These are phyloP conservation scores for Neoscytalidium dimidiatum DNA, from an alignment of 2,329 filamentous ascomycete genomes.

Conservation along the genomic window DNA sequence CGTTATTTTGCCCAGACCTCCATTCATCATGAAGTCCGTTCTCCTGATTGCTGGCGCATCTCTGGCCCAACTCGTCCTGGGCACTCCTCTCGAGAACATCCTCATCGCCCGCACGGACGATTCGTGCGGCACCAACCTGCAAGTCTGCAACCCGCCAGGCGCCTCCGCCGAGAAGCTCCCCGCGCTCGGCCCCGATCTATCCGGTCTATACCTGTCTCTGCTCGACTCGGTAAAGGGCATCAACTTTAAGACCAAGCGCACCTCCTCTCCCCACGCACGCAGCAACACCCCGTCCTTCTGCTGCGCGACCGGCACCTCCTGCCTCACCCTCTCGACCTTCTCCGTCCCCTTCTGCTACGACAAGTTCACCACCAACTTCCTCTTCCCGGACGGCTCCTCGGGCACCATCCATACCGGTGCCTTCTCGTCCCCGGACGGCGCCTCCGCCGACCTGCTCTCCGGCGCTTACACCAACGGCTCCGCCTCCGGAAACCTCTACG, in stretches of 20 bases:
- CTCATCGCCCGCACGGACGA: not conserved
- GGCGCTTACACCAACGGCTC: slow-evolving; percentile 44
- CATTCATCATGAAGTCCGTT: not conserved
- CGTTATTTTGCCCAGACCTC: not conserved
- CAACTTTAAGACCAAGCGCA: slow-evolving; percentile 27
- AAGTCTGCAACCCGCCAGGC: slow-evolving; percentile 36
- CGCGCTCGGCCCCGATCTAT: slow-evolving; percentile 34
- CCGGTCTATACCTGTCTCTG: slow-evolving; percentile 37
- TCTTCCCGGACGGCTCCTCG: slow-evolving; percentile 49
- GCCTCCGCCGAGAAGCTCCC: slow-evolving; percentile 35
- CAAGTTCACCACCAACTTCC: slow-evolving; percentile 54
- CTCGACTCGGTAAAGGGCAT: slow-evolving; percentile 38
- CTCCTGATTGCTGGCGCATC: not conserved
- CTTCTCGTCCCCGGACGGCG: slow-evolving; percentile 41
- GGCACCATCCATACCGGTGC: slow-evolving; percentile 48
- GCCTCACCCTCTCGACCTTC: slow-evolving; percentile 43
- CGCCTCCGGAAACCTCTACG: slow-evolving; percentile 50
- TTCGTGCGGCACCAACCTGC: slow-evolving; percentile 30
- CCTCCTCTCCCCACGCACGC: not conserved
- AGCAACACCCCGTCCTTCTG: slow-evolving; percentile 28
- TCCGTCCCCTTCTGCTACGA: slow-evolving; percentile 55
- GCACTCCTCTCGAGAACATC: not conserved
- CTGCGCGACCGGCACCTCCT: slow-evolving; percentile 41
- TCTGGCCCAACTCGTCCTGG: not conserved
- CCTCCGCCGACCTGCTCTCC: slow-evolving; percentile 46